These are phyloP conservation scores for Aspergillus saccharolyticus DNA, from an alignment of 495 filamentous ascomycete genomes.

Conservation along the genomic window DNA sequence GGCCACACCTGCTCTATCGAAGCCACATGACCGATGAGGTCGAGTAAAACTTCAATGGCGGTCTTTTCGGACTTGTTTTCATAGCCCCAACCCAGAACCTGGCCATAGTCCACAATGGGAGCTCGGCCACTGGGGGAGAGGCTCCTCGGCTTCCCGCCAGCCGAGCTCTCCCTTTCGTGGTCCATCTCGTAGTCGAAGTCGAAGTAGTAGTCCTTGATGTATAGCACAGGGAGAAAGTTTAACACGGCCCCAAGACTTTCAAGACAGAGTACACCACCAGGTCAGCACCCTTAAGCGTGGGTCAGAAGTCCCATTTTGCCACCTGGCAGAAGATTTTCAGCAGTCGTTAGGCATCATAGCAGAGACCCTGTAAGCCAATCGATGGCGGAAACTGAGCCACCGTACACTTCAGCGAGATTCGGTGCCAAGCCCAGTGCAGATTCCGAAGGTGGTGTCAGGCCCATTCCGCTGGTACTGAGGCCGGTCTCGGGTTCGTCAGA, in stretches of 20 bases:
- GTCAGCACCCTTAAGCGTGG: conserved; percentile 27
- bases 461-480: not conserved
- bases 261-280: conserved; percentile 21
- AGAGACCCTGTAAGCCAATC: not conserved
- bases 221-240: conserved; percentile 15
- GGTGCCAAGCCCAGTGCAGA: not conserved
- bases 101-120: not conserved
- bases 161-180: no score
- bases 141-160: no score
- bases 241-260: conserved; percentile 18
- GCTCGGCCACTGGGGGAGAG: no score
- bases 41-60: not conserved
- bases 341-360: not conserved
- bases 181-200: no score
- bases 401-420: not conserved
- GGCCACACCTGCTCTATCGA: conserved; percentile 4
- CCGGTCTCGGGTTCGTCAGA: not conserved
- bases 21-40: not conserved
- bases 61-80: not conserved
- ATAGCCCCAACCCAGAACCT: not conserved
- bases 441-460: not conserved
- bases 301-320: conserved; percentile 34
- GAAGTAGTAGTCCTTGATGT: no score
- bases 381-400: not conserved
- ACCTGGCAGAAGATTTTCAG: not conserved